A percentile compares a stretch with the other conserved stretches of the same genome.
phyloP scores from a whole-genome alignment of 257 asterid genomes.

The Eustoma russellianum region DNA sequence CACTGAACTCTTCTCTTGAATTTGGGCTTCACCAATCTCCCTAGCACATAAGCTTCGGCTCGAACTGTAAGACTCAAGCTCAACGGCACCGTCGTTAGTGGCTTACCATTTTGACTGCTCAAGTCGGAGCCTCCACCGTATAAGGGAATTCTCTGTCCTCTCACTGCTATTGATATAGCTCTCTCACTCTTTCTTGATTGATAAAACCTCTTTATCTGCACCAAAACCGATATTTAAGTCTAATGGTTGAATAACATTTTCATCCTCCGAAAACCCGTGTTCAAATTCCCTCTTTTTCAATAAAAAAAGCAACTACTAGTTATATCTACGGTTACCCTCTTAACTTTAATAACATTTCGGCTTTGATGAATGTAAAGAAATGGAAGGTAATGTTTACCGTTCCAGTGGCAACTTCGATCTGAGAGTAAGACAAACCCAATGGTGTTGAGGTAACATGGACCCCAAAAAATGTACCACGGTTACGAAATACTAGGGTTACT shows the following conservation, averaged over 20 bases:
- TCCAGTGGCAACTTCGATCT: constrained; percentile 60
- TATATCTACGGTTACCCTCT: too few species aligned
- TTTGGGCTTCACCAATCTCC: constrained; percentile 60
- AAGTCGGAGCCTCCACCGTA: constrained; percentile 66
- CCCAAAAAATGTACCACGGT: constrained; percentile 79
- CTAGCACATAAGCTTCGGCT: constrained; percentile 64
- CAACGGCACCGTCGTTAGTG: constrained; percentile 38
- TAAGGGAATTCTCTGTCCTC: constrained; percentile 46
- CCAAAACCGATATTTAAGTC: too few species aligned
- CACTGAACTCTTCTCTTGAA: constrained; percentile 46
- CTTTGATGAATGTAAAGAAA: background rate
- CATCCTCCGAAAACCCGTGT: too few species aligned
- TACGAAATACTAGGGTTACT: constrained; percentile 41
- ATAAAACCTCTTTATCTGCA: constrained; percentile 59
- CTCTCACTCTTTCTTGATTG: constrained; percentile 61
- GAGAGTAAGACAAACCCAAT: constrained; percentile 50
- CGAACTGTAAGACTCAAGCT: constrained; percentile 42
- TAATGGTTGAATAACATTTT: too few species aligned
- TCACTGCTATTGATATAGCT: constrained; percentile 31
- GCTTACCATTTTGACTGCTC: constrained; percentile 43
- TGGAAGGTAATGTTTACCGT: constrained; percentile 27
- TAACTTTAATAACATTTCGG: too few species aligned
- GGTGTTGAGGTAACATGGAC: constrained; percentile 73
- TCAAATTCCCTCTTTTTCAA: too few species aligned
- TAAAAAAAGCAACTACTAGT: too few species aligned